These are phyloP conservation scores for Xylaria sp. DNA, from an alignment of 2,329 filamentous ascomycete species.

Conservation along the genomic window DNA sequence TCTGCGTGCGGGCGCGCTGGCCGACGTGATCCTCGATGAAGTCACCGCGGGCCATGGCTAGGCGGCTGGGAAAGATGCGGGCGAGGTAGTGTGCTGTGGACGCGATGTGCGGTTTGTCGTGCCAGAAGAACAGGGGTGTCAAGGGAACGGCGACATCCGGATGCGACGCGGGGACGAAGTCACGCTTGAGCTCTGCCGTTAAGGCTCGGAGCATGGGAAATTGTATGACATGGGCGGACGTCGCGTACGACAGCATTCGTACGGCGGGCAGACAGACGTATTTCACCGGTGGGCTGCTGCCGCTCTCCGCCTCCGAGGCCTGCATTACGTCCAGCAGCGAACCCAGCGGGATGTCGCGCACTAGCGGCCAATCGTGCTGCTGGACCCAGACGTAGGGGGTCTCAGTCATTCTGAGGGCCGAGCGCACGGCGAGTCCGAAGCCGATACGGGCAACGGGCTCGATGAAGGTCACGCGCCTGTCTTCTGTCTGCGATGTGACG, in stretches of 20 bases:
- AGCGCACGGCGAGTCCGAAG: slow-evolving; percentile 65
- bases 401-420: slow-evolving; percentile 57
- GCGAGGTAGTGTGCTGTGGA: slow-evolving; percentile 61
- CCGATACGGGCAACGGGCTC: slow-evolving; percentile 60
- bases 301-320: slow-evolving; percentile 45
- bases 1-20: slow-evolving; percentile 64
- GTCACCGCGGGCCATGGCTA: slow-evolving; percentile 62
- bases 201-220: slow-evolving; percentile 57
- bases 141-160: slow-evolving; percentile 53
- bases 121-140: slow-evolving; percentile 69
- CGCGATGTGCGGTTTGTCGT: slow-evolving; percentile 67
- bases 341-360: slow-evolving; percentile 57
- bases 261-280: slow-evolving; percentile 66
- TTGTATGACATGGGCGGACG: slow-evolving; percentile 57
- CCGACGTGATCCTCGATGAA: slow-evolving; percentile 69
- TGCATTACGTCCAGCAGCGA: slow-evolving; percentile 60
- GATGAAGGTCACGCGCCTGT: slow-evolving; percentile 59
- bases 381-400: slow-evolving; percentile 68
- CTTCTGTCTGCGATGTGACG: slow-evolving; percentile 50
- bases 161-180: slow-evolving; percentile 49
- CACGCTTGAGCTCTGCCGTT: slow-evolving; percentile 56
- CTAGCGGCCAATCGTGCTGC: slow-evolving; percentile 67
- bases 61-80: slow-evolving; percentile 60
- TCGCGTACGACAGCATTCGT: slow-evolving; percentile 63
- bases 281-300: slow-evolving; percentile 54